Evolutionary conservation across 305 asterid genomes (phyloP).

Genomic region (Rubia tinctorum): DNA sequence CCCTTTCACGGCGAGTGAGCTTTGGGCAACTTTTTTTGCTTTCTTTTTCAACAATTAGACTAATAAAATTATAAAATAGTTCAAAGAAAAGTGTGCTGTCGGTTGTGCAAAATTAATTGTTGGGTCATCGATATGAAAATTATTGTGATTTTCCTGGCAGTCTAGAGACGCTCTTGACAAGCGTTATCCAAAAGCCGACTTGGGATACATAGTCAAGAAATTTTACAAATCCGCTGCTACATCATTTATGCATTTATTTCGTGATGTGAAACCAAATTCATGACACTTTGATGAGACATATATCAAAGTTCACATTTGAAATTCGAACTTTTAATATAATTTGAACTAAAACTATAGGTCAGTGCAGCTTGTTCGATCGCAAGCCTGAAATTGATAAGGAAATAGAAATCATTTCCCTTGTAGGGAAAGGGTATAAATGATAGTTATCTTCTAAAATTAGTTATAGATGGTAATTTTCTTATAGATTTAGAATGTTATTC

Average conservation of each 20-base stretch:
- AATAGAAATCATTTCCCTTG: too few relatives aligned
- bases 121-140: not conserved
- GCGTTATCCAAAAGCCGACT: not conserved
- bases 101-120: not conserved
- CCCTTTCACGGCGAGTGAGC: too few relatives aligned
- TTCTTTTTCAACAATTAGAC: not conserved
- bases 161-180: not conserved
- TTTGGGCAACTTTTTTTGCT: not conserved
- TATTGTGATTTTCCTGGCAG: not conserved
- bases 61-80: not conserved
- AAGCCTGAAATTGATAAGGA: too few relatives aligned
- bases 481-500: too few relatives aligned
- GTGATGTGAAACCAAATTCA: not conserved
- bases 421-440: too few relatives aligned
- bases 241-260: not conserved
- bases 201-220: not conserved
- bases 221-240: not conserved
- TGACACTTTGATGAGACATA: not conserved
- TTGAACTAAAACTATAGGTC: too few relatives aligned
- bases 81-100: conserved; percentile 2
- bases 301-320: too few relatives aligned
- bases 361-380: too few relatives aligned
- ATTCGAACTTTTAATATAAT: too few relatives aligned
- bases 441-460: too few relatives aligned
- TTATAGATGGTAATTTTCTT: too few relatives aligned